phyloP scores from a whole-genome alignment of 2,329 filamentous ascomycete species.

The Fusarium liriodendri region DNA sequence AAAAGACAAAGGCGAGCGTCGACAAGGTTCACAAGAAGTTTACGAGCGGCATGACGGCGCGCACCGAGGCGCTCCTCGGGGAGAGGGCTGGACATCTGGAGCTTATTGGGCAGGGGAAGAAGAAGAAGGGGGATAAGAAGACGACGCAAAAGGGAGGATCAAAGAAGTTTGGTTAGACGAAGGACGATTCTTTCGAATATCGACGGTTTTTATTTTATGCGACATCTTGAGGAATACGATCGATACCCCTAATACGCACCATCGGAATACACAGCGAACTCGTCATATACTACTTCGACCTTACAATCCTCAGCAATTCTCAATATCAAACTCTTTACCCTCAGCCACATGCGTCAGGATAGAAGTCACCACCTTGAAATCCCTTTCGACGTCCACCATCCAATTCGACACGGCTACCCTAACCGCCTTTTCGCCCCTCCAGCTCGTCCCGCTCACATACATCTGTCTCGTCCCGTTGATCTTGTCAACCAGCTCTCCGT shows the following conservation, averaged over 20 bases:
- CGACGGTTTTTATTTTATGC: neutral
- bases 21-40: slow-evolving; percentile 68
- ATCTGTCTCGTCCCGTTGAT: slow-evolving; percentile 82
- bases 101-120: slow-evolving; percentile 68
- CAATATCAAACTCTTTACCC: slow-evolving; percentile 44
- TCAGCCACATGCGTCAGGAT: slow-evolving; percentile 67
- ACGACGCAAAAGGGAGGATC: slow-evolving; percentile 60
- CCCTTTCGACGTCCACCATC: slow-evolving; percentile 76
- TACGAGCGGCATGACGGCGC: slow-evolving; percentile 63
- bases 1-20: slow-evolving; percentile 57
- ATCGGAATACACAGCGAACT: neutral
- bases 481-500: slow-evolving; percentile 71
- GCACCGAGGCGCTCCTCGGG: slow-evolving; percentile 69
- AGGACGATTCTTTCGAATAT: neutral
- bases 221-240: neutral
- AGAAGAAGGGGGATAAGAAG: slow-evolving; percentile 60
- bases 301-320: slow-evolving; percentile 9
- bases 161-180: slow-evolving; percentile 65
- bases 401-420: slow-evolving; percentile 91
- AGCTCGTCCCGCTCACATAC: slow-evolving; percentile 85
- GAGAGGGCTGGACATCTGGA: slow-evolving; percentile 70
- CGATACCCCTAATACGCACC: neutral
- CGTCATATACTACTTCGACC: neutral
- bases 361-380: slow-evolving; percentile 71
- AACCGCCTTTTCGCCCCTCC: slow-evolving; percentile 78